Base-by-base conservation (phyloP, 768 basidiomycete species). In the Termitomyces sp. region DNA sequence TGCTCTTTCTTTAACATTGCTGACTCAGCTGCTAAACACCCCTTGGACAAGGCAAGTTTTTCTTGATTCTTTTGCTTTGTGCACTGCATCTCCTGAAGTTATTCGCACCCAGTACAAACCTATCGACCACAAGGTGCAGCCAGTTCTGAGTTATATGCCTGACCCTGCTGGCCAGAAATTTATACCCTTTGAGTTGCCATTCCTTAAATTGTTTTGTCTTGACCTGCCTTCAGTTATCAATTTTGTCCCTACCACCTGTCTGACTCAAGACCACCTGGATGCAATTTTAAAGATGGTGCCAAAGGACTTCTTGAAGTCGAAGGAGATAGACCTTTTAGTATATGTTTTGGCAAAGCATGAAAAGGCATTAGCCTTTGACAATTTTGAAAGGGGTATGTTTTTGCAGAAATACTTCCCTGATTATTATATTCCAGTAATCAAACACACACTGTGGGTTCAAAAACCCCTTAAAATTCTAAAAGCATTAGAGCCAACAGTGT, bases 391-490 rank as follows among this genome's bases (percentile, higher is more conserved):
- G n/a, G n/a, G n/a, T n/a, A n/a, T n/a, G n/a, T n/a, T n/a, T n/a
- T n/a, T n/a, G n/a, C n/a, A n/a, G n/a, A n/a, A n/a, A n/a, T n/a
- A n/a, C n/a, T n/a, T n/a, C n/a, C n/a, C n/a, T n/a, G n/a, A n/a
- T n/a, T n/a, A n/a, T n/a, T n/a, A n/a, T n/a, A n/a, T n/a, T n/a
- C n/a, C n/a, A n/a, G n/a, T n/a, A n/a, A n/a, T n/a, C n/a, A n/a
- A n/a, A n/a, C n/a, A n/a, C n/a, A n/a, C n/a, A n/a, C n/a, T n/a
- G n/a, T n/a, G n/a, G n/a, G n/a, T n/a, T n/a, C n/a, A n/a, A n/a
- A n/a, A n/a, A 1, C 70, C 70, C 0, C 70, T 74, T 20, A 57
- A 46, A 0, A 62, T 69, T 27, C 70, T 71, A 0, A 65, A 63
- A 20, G 69, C 68, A 5, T 63, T 65, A 1, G 62, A 64, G 27